A percentile compares a stretch with the other conserved stretches of the same genome.
Conservation (phyloP, 1,139 yeast species). For the Sugiyamaella xylanicola region DNA sequence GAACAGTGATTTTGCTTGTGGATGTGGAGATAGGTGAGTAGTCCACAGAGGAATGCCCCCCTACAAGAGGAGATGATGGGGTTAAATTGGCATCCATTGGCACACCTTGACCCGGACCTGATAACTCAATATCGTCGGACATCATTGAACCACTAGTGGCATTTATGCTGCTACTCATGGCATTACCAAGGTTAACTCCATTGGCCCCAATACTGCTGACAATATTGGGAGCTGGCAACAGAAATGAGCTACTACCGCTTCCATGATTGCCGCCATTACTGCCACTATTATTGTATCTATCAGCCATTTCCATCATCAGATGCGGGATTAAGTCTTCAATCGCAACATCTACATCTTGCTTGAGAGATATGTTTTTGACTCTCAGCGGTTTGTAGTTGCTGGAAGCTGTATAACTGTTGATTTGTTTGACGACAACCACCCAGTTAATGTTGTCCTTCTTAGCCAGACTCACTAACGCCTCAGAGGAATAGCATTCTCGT, state of each 20-base stretch:
- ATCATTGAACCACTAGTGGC: not conserved
- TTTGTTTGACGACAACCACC: slow-evolving; percentile 73
- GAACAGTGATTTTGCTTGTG: slow-evolving; percentile 32
- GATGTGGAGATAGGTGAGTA: slow-evolving; percentile 8
- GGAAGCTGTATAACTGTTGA: slow-evolving; percentile 38
- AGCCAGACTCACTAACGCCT: slow-evolving; percentile 69
- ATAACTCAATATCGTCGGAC: slow-evolving; percentile 11
- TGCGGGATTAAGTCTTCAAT: slow-evolving; percentile 61
- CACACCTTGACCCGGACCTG: not conserved
- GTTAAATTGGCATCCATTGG: not conserved
- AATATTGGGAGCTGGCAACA: slow-evolving; percentile 9
- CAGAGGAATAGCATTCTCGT: slow-evolving; percentile 54
- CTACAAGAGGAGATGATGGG: slow-evolving; percentile 6
- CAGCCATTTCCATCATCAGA: slow-evolving; percentile 50
- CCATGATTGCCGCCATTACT: not conserved
- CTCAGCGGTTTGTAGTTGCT: slow-evolving; percentile 70
- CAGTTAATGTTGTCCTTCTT: slow-evolving; percentile 70
- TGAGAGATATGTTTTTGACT: slow-evolving; percentile 61
- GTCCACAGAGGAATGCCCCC: slow-evolving; percentile 1
- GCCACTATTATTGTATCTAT: slow-evolving; percentile 27
- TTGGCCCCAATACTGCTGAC: slow-evolving; percentile 8
- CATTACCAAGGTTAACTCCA: not conserved
- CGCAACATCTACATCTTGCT: slow-evolving; percentile 70
- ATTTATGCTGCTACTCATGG: not conserved
- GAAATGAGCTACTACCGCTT: slow-evolving; percentile 1